Evolutionary conservation across 371 early-diverging fungal genomes (phyloP).

Genomic region (Syncephalastrum monosporum): DNA sequence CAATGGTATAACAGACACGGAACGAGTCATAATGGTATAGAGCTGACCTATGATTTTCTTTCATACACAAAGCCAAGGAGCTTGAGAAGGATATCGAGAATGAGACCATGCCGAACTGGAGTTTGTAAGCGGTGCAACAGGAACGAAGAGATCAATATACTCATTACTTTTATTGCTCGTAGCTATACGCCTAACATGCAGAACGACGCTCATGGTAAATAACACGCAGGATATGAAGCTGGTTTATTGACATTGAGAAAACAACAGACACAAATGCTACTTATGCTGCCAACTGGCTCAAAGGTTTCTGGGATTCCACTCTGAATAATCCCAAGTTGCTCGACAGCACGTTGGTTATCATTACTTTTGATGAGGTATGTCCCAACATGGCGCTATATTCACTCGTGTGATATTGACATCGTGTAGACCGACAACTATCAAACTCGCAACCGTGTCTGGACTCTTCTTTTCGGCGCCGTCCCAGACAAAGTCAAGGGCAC

Average conservation of each 20-base stretch:
- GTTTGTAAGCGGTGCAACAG: too few species aligned
- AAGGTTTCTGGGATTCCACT: constrained; percentile 46
- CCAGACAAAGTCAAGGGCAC: constrained; percentile 10
- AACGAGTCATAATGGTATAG: too few species aligned
- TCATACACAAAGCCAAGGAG: background rate
- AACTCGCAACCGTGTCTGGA: constrained; percentile 24
- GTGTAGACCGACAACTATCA: constrained; percentile 14
- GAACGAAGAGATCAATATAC: too few species aligned
- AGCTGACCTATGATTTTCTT: too few species aligned
- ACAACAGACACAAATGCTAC: constrained; percentile 38
- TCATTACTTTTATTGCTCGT: too few species aligned
- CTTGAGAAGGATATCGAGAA: too few species aligned
- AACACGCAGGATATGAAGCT: too few species aligned
- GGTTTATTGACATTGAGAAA: too few species aligned
- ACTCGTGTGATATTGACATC: too few species aligned
- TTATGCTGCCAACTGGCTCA: constrained; percentile 48
- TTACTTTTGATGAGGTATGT: constrained; percentile 53
- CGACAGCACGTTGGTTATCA: constrained; percentile 50
- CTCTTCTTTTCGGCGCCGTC: constrained; percentile 35
- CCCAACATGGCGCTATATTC: too few species aligned
- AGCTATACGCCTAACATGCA: constrained; percentile 13
- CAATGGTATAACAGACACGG: constrained; percentile 10
- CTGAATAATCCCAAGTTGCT: constrained; percentile 35
- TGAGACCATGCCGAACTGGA: too few species aligned
- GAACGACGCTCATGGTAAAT: constrained; percentile 45